phyloP scores from a whole-genome alignment of 192 early-diverging fungal genomes.

The Diversispora eburnea region DNA sequence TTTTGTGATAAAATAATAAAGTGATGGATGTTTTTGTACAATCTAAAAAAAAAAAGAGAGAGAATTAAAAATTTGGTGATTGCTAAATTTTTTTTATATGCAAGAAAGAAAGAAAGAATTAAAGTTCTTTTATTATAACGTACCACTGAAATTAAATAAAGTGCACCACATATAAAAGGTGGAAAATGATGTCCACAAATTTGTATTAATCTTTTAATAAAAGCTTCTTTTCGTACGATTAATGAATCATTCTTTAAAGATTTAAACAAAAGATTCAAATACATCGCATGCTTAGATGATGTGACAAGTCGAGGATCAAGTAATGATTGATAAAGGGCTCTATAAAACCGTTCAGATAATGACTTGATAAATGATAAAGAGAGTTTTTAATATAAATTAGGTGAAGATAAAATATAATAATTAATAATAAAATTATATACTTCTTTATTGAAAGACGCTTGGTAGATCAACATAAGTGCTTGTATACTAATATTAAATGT shows the following conservation, averaged over 20 bases:
- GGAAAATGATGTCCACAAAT: constrained; percentile 65
- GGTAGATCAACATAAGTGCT: constrained; percentile 85
- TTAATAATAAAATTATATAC: constrained; percentile 13
- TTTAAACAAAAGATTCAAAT: constrained; percentile 87
- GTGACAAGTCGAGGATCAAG: constrained; percentile 73
- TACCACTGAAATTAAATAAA: constrained; percentile 81
- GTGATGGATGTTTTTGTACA: neutral
- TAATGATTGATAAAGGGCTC: constrained; percentile 84
- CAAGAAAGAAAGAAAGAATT: neutral
- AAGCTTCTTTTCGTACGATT: constrained; percentile 68
- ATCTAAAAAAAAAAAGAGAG: neutral
- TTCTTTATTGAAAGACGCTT: constrained; percentile 51
- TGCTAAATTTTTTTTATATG: neutral
- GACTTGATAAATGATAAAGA: constrained; percentile 37
- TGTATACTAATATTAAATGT: constrained; percentile 94
- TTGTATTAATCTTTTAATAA: constrained; percentile 90
- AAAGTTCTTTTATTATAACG: neutral
- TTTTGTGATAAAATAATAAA: neutral
- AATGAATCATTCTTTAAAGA: constrained; percentile 74
- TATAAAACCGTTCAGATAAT: constrained; percentile 85
- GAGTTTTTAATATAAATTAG: constrained; percentile 28
- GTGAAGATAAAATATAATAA: constrained; percentile 16
- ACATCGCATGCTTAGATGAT: constrained; percentile 88
- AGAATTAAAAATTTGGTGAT: neutral
- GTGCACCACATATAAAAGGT: constrained; percentile 79